These are phyloP conservation scores for Microascus cirrosus DNA, from an alignment of 2,329 filamentous ascomycete species.

Conservation along the genomic window DNA sequence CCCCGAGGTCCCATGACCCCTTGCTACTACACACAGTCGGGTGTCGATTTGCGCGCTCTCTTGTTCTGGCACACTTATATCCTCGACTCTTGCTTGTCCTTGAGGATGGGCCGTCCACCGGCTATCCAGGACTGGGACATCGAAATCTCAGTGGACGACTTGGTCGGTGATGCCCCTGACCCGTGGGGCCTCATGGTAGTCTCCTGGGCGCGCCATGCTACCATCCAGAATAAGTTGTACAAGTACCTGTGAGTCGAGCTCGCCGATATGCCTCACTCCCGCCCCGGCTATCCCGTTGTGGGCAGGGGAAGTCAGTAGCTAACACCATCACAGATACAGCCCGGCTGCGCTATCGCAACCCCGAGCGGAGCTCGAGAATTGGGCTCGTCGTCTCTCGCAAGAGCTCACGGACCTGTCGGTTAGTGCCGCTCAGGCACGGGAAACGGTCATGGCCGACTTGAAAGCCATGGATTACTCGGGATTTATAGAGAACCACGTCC, in stretches of 20 bases:
- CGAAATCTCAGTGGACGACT: conserved; percentile 30
- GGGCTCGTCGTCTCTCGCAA: conserved; percentile 24
- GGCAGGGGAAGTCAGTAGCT: neutral
- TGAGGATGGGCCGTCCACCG: conserved; percentile 47
- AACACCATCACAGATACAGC: conserved; percentile 30
- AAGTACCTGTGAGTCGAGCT: conserved; percentile 26
- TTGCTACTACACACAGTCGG: neutral
- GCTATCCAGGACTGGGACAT: conserved; percentile 50
- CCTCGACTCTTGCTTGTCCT: conserved; percentile 44
- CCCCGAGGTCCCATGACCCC: neutral
- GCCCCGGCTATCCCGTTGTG: neutral
- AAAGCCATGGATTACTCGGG: conserved; percentile 24
- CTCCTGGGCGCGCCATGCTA: conserved; percentile 43
- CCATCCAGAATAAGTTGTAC: conserved; percentile 48
- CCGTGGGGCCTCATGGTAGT: conserved; percentile 27
- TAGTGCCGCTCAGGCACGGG: conserved; percentile 21
- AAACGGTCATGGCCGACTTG: conserved; percentile 22
- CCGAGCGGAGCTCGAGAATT: conserved; percentile 24
- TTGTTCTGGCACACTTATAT: conserved; percentile 43
- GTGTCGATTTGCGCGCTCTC: conserved; percentile 12
- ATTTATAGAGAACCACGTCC: conserved; percentile 30
- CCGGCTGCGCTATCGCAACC: conserved; percentile 29
- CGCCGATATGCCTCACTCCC: neutral
- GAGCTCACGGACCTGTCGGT: conserved; percentile 24
- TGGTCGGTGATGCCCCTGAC: conserved; percentile 27